phyloP scores from a whole-genome alignment of 345 rosid genomes.

The Heritiera littoralis region DNA sequence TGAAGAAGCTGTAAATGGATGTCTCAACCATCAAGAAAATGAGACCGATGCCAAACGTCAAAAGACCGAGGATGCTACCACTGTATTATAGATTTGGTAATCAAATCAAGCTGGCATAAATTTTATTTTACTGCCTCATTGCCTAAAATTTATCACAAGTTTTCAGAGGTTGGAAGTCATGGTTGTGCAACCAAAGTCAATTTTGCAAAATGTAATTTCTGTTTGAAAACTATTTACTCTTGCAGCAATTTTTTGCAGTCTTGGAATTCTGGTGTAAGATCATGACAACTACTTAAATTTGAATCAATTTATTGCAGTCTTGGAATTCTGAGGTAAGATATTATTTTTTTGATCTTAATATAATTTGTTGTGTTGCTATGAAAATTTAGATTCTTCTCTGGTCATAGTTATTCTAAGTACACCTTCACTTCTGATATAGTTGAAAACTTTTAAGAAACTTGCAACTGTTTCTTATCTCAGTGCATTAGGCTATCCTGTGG shows the following conservation, averaged over 20 bases:
- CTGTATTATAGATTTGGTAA: constrained; percentile 1
- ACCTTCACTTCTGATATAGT: no score
- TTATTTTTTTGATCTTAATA: background rate
- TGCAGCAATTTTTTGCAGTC: constrained; percentile 17
- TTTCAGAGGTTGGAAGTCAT: background rate
- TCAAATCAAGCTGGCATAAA: constrained; percentile 6
- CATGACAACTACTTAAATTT: no score
- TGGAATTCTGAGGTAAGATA: no score
- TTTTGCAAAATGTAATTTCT: constrained; percentile 1
- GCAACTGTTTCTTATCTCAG: no score
- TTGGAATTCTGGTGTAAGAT: constrained; percentile 10
- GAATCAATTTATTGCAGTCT: no score
- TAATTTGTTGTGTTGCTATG: background rate
- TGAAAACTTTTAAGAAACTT: no score
- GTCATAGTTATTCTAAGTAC: no score
- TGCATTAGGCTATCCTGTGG: no score
- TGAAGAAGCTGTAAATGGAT: constrained; percentile 79
- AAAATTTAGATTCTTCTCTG: no score
- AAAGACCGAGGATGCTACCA: constrained; percentile 20
- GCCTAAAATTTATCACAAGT: background rate
- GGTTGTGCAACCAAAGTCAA: background rate
- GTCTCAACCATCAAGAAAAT: constrained; percentile 47
- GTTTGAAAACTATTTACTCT: background rate
- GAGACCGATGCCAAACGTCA: constrained; percentile 51
- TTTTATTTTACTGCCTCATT: background rate